These are phyloP conservation scores for Zasmidium angulare DNA, from an alignment of 2,329 filamentous ascomycete genomes.

Conservation along the genomic window DNA sequence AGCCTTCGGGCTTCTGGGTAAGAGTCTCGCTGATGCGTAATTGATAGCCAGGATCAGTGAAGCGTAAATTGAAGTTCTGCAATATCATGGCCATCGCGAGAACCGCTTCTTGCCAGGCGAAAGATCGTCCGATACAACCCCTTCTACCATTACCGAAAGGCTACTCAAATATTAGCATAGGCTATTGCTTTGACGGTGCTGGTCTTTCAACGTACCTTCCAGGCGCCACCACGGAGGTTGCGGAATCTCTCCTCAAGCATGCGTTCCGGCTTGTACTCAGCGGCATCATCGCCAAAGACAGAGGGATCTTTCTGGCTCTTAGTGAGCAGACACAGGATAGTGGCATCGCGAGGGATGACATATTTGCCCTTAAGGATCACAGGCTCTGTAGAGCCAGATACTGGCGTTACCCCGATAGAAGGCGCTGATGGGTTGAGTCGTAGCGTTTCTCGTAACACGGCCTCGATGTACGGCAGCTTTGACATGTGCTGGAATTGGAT, in stretches of 20 bases:
- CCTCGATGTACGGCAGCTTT: slow-evolving; percentile 66
- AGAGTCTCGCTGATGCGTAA: slow-evolving; percentile 57
- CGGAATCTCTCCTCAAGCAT: slow-evolving; percentile 70
- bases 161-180: no score
- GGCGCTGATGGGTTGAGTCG: slow-evolving; percentile 59
- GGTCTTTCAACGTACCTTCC: slow-evolving; percentile 36
- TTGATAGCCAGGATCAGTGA: slow-evolving; percentile 62
- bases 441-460: slow-evolving; percentile 64
- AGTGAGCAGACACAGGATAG: slow-evolving; percentile 51
- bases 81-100: slow-evolving; percentile 57
- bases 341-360: slow-evolving; percentile 53
- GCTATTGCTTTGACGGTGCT: no score
- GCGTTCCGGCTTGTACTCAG: slow-evolving; percentile 67
- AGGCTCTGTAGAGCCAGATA: slow-evolving; percentile 1
- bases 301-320: slow-evolving; percentile 61
- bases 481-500: slow-evolving; percentile 62
- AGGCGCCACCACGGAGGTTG: slow-evolving; percentile 31
- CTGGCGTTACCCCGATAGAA: slow-evolving; percentile 32
- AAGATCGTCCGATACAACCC: slow-evolving; percentile 70
- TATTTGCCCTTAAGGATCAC: slow-evolving; percentile 62
- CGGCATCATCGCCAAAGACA: slow-evolving; percentile 65
- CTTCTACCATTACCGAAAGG: slow-evolving; percentile 72
- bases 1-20: slow-evolving; percentile 63
- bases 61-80: slow-evolving; percentile 68
- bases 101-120: slow-evolving; percentile 70